A percentile compares a stretch with the other conserved stretches of the same genome.
Evolutionary conservation across 1,284 basidiomycete species (phyloP).

Genomic region (Ustilago xerochloae): DNA sequence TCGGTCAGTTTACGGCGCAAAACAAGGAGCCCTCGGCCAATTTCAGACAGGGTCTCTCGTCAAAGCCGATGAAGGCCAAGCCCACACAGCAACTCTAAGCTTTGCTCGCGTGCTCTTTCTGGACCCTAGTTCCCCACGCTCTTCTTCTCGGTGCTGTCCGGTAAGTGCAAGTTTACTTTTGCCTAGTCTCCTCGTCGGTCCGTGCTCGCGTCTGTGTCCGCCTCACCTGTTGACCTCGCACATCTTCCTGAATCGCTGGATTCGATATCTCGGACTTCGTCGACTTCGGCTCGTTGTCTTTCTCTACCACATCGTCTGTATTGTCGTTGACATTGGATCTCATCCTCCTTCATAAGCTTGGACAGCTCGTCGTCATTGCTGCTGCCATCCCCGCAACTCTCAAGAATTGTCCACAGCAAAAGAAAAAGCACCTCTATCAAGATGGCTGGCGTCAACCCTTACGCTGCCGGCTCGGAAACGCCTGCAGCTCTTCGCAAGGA

Average conservation of each 20-base stretch:
- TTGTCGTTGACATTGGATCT: background rate
- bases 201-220: conserved; percentile 6
- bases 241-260: background rate
- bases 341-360: background rate
- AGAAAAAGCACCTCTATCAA: background rate
- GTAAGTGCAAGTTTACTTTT: background rate
- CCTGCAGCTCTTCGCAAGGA: conserved; percentile 2
- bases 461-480: conserved; percentile 14
- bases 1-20: background rate
- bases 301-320: background rate
- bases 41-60: no score
- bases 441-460: conserved; percentile 45
- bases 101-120: background rate
- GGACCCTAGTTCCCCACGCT: conserved; percentile 1
- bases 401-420: no score
- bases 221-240: no score
- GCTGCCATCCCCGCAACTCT: background rate
- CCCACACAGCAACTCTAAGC: background rate
- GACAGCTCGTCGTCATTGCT: background rate
- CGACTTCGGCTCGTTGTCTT: background rate
- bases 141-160: background rate
- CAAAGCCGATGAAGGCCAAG: background rate
- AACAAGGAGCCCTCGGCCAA: background rate
- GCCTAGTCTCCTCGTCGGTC: background rate
- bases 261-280: background rate